Percentiles rank a stretch among this genome's conserved stretches.
Conservation (phyloP, 805 yeast species). For the Saturnispora bothae region DNA sequence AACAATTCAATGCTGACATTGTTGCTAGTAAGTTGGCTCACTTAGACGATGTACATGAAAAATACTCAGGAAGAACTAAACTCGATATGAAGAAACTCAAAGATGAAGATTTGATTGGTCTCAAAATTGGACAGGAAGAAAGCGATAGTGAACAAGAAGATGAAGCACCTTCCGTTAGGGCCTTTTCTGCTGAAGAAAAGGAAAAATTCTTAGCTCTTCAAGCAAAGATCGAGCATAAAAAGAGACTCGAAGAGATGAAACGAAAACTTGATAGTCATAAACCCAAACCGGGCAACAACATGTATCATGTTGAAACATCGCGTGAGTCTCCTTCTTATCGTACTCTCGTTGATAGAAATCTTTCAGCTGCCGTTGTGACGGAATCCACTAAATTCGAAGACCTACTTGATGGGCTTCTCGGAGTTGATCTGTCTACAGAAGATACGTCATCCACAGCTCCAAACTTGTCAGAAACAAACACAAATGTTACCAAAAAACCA, state of each 20-base stretch:
- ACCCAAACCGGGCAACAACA: constrained; percentile 3
- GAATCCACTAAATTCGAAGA: constrained; percentile 8
- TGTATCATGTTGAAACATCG: constrained; percentile 10
- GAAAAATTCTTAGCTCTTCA: constrained; percentile 11
- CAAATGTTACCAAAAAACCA: no score
- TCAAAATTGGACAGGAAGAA: no score
- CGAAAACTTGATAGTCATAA: not conserved
- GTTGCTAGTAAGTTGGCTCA: constrained; percentile 9
- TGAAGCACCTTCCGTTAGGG: no score
- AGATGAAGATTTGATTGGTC: constrained; percentile 9
- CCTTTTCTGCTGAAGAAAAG: constrained; percentile 13
- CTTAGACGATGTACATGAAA: not conserved
- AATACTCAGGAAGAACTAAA: not conserved
- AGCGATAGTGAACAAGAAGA: no score
- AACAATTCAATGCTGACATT: constrained; percentile 5
- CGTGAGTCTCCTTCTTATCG: constrained; percentile 13
- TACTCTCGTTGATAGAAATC: constrained; percentile 8
- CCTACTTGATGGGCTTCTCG: constrained; percentile 11
- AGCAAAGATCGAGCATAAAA: constrained; percentile 12
- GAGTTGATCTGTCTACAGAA: constrained; percentile 6
- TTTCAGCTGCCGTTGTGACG: constrained; percentile 1
- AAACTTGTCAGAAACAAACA: no score
- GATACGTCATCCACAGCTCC: not conserved
- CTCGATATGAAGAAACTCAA: constrained; percentile 7
- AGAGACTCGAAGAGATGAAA: constrained; percentile 11